Base-by-base conservation (phyloP, 148 eudicot genomes). In the Tetragonia tetragonoides region DNA sequence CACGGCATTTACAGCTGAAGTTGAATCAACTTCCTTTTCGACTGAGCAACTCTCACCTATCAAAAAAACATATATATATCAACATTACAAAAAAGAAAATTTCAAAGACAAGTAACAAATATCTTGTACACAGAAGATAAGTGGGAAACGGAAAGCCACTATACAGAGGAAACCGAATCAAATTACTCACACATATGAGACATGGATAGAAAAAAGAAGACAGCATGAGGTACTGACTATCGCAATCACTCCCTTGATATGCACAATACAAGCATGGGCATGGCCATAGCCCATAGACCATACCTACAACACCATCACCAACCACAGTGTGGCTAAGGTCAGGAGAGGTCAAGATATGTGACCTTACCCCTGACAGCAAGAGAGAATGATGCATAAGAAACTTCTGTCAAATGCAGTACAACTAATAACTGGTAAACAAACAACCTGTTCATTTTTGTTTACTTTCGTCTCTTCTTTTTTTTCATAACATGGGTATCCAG, bases 11-110 rank as follows among this genome's bases (percentile, higher is more conserved):
- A 86, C 83, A 47, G 94, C 87, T 42, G 83, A 82, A 40, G 93
- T 89, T 61, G 92, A 80, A 78, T 85, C 90, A 82, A 95, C 90
- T 83, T 93, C 99, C 78, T 95, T 95, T 77, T 91, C 97, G 73
- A 95, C 99, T 42, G 99, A 95, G 70, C 90, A 93, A 88, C 99
- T 95, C 89, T 95, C 99, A 84, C 99, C 99, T 95, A 66, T 84
- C 81, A 82, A 78, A 39, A 79, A 62, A n/a, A n/a, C n/a, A n/a
- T n/a, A 37, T 57, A 70, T 40, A 68, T 66, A 34, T 54, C 66
- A 41, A 28, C 53, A 75, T 38, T 34, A 54, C 75, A 65, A 60
- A 59, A 59, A 66, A 63, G 40, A 20, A 72, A 65, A 21, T 23
- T 54, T 59, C 63, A 44, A 78, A 6, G 38, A 39, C 49, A 57